These are phyloP conservation scores for Colletotrichum sp. DNA, from an alignment of 2,329 filamentous ascomycete species.

Conservation along the genomic window DNA sequence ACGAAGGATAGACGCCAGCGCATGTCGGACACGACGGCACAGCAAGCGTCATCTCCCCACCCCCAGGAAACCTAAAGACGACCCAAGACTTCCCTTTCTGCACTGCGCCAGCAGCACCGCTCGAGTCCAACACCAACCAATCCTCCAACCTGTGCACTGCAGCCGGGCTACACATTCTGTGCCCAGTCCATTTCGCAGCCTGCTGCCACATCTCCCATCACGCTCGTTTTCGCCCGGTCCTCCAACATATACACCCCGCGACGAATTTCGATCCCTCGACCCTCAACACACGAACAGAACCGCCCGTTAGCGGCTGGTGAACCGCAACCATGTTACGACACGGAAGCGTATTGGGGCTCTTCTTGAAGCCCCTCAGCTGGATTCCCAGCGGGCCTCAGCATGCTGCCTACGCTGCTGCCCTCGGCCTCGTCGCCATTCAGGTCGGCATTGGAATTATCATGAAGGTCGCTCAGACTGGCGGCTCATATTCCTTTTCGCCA, in stretches of 20 bases:
- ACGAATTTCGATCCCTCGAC: neutral
- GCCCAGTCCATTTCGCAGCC: neutral
- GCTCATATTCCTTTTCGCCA: constrained; percentile 32
- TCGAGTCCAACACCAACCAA: neutral
- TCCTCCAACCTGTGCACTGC: neutral
- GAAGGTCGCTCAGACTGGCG: constrained; percentile 31
- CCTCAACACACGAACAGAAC: neutral
- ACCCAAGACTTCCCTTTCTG: neutral
- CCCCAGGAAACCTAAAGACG: constrained; percentile 5
- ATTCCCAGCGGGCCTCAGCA: constrained; percentile 22
- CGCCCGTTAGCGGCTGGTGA: neutral
- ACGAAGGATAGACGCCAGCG: neutral
- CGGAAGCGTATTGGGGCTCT: constrained; percentile 18
- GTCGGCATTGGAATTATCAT: constrained; percentile 39
- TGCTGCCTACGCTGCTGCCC: constrained; percentile 30
- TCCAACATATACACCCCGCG: neutral
- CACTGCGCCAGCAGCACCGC: neutral
- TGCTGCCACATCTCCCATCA: neutral
- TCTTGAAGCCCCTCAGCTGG: constrained; percentile 17
- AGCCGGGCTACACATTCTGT: neutral
- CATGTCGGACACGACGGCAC: neutral
- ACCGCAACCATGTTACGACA: constrained; percentile 17
- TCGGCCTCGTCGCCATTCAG: constrained; percentile 36
- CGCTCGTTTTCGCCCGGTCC: constrained; percentile 4
- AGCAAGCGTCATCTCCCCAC: constrained; percentile 12